A percentile compares a stretch with the other conserved stretches of the same genome.
Conservation (phyloP, 1,284 basidiomycete species). For the Cystobasidiaceae sp. region DNA sequence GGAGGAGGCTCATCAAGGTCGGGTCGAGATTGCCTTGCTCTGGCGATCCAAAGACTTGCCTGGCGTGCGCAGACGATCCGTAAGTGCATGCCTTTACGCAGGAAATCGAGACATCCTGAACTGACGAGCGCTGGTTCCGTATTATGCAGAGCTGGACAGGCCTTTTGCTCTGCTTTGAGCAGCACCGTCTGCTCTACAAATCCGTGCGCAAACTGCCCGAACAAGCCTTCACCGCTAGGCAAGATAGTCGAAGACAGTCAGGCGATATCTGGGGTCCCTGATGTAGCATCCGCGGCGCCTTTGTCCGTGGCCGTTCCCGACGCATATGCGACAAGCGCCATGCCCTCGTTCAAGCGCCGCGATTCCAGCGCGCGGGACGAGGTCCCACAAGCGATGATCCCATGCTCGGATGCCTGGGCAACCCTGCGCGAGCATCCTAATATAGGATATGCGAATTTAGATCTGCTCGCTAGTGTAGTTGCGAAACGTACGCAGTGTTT, state of each 20-base stretch:
- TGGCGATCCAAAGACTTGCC: slow-evolving; percentile 40
- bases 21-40: slow-evolving; percentile 34
- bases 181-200: slow-evolving; percentile 31
- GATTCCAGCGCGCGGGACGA: slow-evolving; percentile 25
- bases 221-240: slow-evolving; percentile 3
- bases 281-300: not conserved
- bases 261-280: not conserved
- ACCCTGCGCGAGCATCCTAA: slow-evolving; percentile 28
- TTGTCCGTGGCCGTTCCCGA: not conserved
- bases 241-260: no score
- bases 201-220: slow-evolving; percentile 37
- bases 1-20: slow-evolving; percentile 22
- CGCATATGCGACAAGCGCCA: not conserved
- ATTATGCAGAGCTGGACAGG: slow-evolving; percentile 6
- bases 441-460: slow-evolving; percentile 39
- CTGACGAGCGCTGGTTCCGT: not conserved
- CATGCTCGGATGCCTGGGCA: slow-evolving; percentile 26
- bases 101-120: not conserved
- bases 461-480: slow-evolving; percentile 44
- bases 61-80: slow-evolving; percentile 42
- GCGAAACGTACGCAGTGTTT: slow-evolving; percentile 39
- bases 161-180: slow-evolving; percentile 18
- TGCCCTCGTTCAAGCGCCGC: not conserved
- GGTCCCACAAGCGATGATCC: slow-evolving; percentile 23
- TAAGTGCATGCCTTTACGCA: slow-evolving; percentile 7